Base-by-base conservation (phyloP, 1,284 basidiomycete genomes). In the Puccinia novopanici region DNA sequence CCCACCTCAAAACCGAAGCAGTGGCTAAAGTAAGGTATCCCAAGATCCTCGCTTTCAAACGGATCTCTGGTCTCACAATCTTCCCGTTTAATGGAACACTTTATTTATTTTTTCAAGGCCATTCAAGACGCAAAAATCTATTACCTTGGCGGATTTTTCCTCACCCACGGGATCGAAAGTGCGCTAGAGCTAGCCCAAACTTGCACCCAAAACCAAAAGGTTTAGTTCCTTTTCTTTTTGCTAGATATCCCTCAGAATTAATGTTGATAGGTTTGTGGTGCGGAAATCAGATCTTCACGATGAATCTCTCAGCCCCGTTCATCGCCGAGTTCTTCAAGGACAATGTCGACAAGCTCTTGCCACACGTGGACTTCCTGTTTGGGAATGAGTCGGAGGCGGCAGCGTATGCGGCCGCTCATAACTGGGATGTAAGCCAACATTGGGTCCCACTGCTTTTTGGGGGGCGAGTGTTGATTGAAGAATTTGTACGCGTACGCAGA, bases 231-330 rank as follows among this genome's bases (percentile, higher is more conserved):
- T 70, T 37, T 68, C 54, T 8, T 50, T 54, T 37, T n/a, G n/a
- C n/a, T 59, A n/a, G 6, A 40, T 34, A 34, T 63, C 13, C 40
- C 34, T n/a, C n/a, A n/a, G n/a, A n/a, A n/a, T n/a, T n/a, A n/a
- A n/a, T 52, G 72, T 59, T 81, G 74, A 63, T 37, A 27, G 57
- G 55, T 70, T 55, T 68, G 40, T 30, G 48, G 76, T 54, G 27
- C n/a, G n/a, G 61, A 15, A 74, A 19, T 27, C 83, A 94, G 93
- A 90, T 90, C 70, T 95, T 97, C 86, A 90, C 90, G 17, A 88
- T 98, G 85, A 99, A 99, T 89, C 90, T 99, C 83, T 97, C 94
- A 19, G 97, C 97, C 0, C 97, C 97, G 52, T 99, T 98, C 89
- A 97, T 99, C 86, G 89, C 93, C 79, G 92, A 96, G 87, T 97